These are phyloP conservation scores for Annulohypoxylon bovei DNA, from an alignment of 495 filamentous ascomycete species.

Conservation along the genomic window DNA sequence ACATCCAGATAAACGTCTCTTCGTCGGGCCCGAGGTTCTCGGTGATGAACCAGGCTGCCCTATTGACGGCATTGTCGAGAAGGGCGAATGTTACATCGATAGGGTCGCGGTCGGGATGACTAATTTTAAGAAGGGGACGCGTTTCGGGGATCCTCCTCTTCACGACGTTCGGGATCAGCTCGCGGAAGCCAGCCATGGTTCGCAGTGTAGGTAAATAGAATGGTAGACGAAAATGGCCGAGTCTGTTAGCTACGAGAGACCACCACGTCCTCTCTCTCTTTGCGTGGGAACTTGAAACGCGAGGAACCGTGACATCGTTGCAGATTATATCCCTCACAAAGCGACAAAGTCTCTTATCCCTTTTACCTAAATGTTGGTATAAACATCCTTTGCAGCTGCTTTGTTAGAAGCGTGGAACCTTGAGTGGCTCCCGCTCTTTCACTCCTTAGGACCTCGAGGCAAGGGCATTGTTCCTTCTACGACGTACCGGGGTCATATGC, in stretches of 20 bases:
- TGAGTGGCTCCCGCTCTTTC: slow-evolving; percentile 9
- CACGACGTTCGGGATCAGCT: slow-evolving; percentile 34
- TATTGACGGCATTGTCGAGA: slow-evolving; percentile 41
- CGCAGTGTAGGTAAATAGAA: neutral
- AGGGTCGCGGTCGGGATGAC: slow-evolving; percentile 34
- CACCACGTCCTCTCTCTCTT: neutral
- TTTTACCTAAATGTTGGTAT: slow-evolving; percentile 14
- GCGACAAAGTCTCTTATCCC: slow-evolving; percentile 1
- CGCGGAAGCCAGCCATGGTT: slow-evolving; percentile 39
- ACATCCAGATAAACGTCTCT: slow-evolving; percentile 41
- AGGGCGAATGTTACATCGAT: slow-evolving; percentile 32
- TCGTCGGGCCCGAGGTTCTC: slow-evolving; percentile 37
- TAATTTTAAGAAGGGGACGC: slow-evolving; percentile 33
- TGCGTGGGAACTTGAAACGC: neutral
- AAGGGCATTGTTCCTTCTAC: slow-evolving; percentile 29
- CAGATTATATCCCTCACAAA: slow-evolving; percentile 21
- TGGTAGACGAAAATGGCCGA: neutral
- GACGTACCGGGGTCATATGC: slow-evolving; percentile 16
- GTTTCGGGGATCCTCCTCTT: slow-evolving; percentile 32
- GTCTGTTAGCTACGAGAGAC: neutral
- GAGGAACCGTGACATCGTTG: neutral
- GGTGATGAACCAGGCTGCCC: slow-evolving; percentile 40
- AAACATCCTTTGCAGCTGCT: slow-evolving; percentile 20
- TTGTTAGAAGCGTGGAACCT: neutral
- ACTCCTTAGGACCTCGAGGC: slow-evolving; percentile 12